Conservation (phyloP, 2,329 filamentous ascomycete species). For the Periconia sp. region DNA sequence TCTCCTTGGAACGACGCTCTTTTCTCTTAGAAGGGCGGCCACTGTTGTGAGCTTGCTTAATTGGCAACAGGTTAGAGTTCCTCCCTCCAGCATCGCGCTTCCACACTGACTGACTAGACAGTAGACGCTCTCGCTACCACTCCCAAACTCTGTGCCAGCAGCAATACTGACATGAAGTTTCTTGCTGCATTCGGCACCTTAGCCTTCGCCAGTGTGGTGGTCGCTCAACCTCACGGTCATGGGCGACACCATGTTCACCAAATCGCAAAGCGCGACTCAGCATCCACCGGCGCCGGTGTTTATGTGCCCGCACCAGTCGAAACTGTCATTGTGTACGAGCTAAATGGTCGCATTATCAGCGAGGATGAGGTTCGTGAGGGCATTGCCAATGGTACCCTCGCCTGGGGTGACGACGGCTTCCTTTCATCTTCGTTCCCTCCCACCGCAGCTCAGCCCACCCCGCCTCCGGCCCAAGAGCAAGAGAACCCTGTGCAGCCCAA, state of each 20-base stretch:
- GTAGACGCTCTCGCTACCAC: slow-evolving; percentile 2
- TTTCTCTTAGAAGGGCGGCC: neutral
- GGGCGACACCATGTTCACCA: slow-evolving; percentile 62
- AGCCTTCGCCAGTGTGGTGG: slow-evolving; percentile 56
- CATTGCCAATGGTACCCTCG: slow-evolving; percentile 69
- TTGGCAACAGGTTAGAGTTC: slow-evolving; percentile 5
- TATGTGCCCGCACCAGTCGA: slow-evolving; percentile 62
- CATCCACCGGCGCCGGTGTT: slow-evolving; percentile 57
- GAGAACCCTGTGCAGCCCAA: slow-evolving; percentile 8
- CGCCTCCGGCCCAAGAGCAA: slow-evolving; percentile 16
- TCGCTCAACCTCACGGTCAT: slow-evolving; percentile 66
- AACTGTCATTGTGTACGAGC: slow-evolving; percentile 73
- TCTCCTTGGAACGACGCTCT: slow-evolving; percentile 2
- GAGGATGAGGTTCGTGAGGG: slow-evolving; percentile 72
- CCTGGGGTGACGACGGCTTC: slow-evolving; percentile 68
- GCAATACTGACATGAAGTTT: slow-evolving; percentile 43
- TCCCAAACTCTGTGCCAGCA: slow-evolving; percentile 3
- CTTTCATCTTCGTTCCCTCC: slow-evolving; percentile 38
- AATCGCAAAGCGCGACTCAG: slow-evolving; percentile 55
- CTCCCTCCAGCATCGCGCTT: neutral
- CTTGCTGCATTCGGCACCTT: slow-evolving; percentile 43
- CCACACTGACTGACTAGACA: slow-evolving; percentile 10
- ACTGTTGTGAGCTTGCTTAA: neutral
- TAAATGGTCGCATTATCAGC: slow-evolving; percentile 68
- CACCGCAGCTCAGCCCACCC: slow-evolving; percentile 17